Base-by-base conservation (phyloP, 805 yeast species). In the Kregervanrija fluxuum region DNA sequence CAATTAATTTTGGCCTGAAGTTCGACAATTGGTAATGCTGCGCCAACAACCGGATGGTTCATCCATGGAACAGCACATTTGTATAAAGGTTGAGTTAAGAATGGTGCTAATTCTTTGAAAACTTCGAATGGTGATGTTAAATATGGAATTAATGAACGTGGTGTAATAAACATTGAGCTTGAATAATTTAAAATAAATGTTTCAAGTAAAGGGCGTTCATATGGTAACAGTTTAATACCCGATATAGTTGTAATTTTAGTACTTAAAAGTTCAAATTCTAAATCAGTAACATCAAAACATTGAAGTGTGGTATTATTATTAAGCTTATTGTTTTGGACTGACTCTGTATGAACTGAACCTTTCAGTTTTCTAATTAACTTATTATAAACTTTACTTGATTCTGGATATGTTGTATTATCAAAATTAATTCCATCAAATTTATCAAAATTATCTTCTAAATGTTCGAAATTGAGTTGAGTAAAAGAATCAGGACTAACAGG, bases 181-280 rank as follows among this genome's bases (percentile, higher is more conserved):
- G 70, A 58, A 50, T 67, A 73, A 48, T 73, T 72, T 57, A 65
- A 72, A 2, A 70, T 49, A 47, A 71, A 72, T 35, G 74, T 70
- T 43, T 73, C 78, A 16, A 69, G 45, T 39, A 70, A 60, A 52
- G 70, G 68, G 38, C 71, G 55, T 46, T 67, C 70, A 33, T 46
- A 46, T 1, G 59, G 55, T 16, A 38, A 30, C 14, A 47, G 11
- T 4, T 17, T 16, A 5, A 31, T 8, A n/a, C n/a, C n/a, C 5
- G 22, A 22, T 22, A 22, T 4, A 22, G 28, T 22, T 2, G 28
- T 22, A 6, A 22, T 22, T 22, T 8, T 22, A 22, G 28, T 22
- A 22, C 28, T 22, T 22, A 22, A 22, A 22, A 43, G 10, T 11
- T 17, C 39, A 13, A 34, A 16, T 22, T 43, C 37, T 30, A 43